Conservation (phyloP, 169 alveolate species). For the Cryptosporidium canis region DNA sequence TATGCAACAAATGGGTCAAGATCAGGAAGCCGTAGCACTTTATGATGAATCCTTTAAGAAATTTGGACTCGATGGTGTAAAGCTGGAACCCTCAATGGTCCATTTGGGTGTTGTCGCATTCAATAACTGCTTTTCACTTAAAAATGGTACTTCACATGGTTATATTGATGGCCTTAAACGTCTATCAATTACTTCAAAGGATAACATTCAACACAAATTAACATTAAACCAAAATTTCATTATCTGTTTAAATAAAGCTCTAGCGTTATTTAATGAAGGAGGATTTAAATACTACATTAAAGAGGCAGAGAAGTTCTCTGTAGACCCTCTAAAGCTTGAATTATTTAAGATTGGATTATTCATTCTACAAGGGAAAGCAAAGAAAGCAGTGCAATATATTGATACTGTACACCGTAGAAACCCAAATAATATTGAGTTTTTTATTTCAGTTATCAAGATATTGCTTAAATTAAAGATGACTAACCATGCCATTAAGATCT, state of each 20-base stretch:
- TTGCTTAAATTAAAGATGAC: slow-evolving; percentile 5
- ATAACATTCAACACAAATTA: slow-evolving; percentile 36
- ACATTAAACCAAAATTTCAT: slow-evolving; percentile 35
- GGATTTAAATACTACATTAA: slow-evolving; percentile 16
- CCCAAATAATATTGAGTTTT: slow-evolving; percentile 12
- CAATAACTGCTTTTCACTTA: slow-evolving; percentile 1
- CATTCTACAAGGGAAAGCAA: slow-evolving; percentile 31
- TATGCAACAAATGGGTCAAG: slow-evolving; percentile 21
- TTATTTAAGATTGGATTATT: slow-evolving; percentile 25
- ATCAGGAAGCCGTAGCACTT: slow-evolving; percentile 7
- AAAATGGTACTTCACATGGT: neutral
- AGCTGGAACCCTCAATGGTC: slow-evolving; percentile 62
- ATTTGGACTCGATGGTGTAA: slow-evolving; percentile 22
- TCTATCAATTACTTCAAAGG: slow-evolving; percentile 62
- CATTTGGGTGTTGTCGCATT: slow-evolving; percentile 48
- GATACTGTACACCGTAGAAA: slow-evolving; percentile 3
- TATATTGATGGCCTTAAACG: slow-evolving; percentile 70
- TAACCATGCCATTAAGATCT: neutral
- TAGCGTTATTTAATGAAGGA: slow-evolving; percentile 3
- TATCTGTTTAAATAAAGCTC: slow-evolving; percentile 69
- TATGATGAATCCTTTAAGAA: slow-evolving; percentile 26
- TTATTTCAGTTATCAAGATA: slow-evolving; percentile 14
- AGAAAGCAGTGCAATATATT: slow-evolving; percentile 26
- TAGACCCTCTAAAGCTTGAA: slow-evolving; percentile 17
- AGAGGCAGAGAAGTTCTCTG: slow-evolving; percentile 43